phyloP scores from a whole-genome alignment of 2,329 filamentous ascomycete species.

The Colletotrichum graminicola region DNA sequence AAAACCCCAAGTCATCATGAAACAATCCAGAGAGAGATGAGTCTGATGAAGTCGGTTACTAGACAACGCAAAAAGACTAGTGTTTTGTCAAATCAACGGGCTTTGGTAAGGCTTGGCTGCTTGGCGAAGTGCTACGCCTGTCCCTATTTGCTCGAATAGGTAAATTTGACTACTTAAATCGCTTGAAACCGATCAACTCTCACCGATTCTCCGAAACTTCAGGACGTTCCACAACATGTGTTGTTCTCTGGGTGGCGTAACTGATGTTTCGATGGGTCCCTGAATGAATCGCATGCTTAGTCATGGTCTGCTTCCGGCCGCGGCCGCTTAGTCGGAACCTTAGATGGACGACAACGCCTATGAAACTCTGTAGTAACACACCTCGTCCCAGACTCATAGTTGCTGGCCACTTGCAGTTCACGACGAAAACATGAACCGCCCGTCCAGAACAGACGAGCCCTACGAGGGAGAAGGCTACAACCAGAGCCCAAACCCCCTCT shows the following conservation, averaged over 20 bases:
- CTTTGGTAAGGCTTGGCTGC: conserved; percentile 4
- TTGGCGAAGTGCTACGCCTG: not conserved
- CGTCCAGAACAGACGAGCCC: conserved; percentile 43
- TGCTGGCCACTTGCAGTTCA: too few relatives aligned
- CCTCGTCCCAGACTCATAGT: not conserved
- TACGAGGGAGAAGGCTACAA: conserved; percentile 54
- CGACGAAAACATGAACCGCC: conserved; percentile 40
- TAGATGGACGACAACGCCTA: conserved; percentile 1
- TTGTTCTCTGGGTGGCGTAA: not conserved
- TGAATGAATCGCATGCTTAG: conserved; percentile 12
- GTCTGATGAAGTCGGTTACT: not conserved
- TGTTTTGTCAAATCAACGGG: not conserved
- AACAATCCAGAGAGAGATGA: not conserved
- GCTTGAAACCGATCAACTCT: too few relatives aligned
- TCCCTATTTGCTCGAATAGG: not conserved
- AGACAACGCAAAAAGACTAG: not conserved
- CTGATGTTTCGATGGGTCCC: not conserved
- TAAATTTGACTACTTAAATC: not conserved
- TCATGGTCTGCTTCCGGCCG: not conserved
- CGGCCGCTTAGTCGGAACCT: conserved; percentile 17
- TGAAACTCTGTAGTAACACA: not conserved
- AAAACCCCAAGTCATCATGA: too few relatives aligned
- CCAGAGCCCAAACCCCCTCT: conserved; percentile 60
- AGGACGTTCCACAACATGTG: too few relatives aligned
- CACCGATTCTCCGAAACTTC: too few relatives aligned